These are phyloP conservation scores for Aspergillus pseudonomiae DNA, from an alignment of 2,329 filamentous ascomycete genomes.

Conservation along the genomic window DNA sequence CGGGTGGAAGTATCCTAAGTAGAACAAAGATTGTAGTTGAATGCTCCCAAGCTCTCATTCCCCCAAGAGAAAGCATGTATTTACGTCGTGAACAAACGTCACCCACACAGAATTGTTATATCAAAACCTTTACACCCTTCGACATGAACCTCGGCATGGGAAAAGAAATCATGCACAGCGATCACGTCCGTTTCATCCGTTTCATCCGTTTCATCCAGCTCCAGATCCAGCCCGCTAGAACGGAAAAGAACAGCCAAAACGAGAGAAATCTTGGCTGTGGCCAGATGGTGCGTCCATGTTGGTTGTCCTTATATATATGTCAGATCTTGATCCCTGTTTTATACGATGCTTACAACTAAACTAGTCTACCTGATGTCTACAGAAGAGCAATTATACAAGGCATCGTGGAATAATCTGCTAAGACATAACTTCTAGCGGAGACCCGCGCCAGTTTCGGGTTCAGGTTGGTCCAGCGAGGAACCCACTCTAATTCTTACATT, in stretches of 20 bases:
- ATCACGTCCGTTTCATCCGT: neutral
- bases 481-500: too few relatives aligned
- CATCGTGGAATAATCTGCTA: too few relatives aligned
- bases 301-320: neutral
- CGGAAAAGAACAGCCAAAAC: neutral
- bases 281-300: neutral
- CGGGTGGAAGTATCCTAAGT: too few relatives aligned
- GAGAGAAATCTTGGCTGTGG: neutral
- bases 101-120: neutral
- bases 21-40: too few relatives aligned
- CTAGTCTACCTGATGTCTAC: too few relatives aligned
- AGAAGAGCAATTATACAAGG: too few relatives aligned
- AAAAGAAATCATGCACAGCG: neutral
- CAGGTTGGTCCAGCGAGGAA: too few relatives aligned
- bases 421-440: too few relatives aligned
- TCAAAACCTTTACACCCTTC: neutral
- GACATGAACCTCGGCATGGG: neutral
- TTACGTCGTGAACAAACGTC: rapidly evolving
- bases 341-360: too few relatives aligned
- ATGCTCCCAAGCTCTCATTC: too few relatives aligned
- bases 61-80: neutral
- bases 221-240: neutral
- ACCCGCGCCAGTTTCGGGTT: too few relatives aligned
- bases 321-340: neutral
- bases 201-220: neutral